A percentile compares a stretch with the other conserved stretches of the same genome.
These are phyloP conservation scores for Colletotrichum horii DNA, from an alignment of 2,329 filamentous ascomycete species.

Conservation along the genomic window DNA sequence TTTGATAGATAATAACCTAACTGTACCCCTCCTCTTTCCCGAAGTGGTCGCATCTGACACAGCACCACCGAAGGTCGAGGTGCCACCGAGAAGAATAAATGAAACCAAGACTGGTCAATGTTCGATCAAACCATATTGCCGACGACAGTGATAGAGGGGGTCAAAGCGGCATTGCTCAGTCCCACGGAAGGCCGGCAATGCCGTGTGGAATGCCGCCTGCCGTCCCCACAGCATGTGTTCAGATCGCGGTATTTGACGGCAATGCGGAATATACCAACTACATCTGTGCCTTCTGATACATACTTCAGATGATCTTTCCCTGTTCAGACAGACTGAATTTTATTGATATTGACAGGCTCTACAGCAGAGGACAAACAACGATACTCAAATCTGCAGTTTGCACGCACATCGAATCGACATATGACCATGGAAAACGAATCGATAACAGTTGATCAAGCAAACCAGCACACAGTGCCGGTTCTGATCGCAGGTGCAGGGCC, in stretches of 20 bases:
- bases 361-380: not conserved
- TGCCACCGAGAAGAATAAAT: not conserved
- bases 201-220: not conserved
- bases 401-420: not conserved
- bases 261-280: not conserved
- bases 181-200: not conserved
- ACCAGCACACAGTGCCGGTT: not conserved
- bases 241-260: not conserved
- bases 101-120: not conserved
- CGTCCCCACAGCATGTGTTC: not conserved
- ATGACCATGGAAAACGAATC: not conserved
- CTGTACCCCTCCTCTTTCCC: not conserved
- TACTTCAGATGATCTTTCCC: not conserved
- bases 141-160: not conserved
- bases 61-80: not conserved
- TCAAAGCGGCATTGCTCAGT: not conserved
- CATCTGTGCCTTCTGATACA: not conserved
- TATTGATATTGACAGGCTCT: not conserved
- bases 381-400: not conserved
- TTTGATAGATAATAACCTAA: not conserved
- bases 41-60: not conserved
- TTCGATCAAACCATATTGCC: not conserved
- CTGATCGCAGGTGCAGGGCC: constrained; percentile 56
- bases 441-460: not conserved
- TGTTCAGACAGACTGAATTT: not conserved